phyloP scores from a whole-genome alignment of 371 early-diverging fungal species.

The Cokeromyces recurvatus region DNA sequence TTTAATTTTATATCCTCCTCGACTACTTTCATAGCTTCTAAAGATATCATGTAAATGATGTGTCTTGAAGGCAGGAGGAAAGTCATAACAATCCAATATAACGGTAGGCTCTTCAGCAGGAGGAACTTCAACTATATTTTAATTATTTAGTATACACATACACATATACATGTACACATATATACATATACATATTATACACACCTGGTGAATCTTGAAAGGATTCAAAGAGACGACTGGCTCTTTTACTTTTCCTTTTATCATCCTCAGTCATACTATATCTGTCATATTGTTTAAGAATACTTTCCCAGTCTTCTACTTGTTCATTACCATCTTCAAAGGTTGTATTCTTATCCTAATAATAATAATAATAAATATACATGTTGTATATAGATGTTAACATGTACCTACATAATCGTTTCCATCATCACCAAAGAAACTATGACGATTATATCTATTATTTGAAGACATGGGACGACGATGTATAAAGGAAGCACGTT shows the following conservation, averaged over 20 bases:
- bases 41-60: conserved; percentile 56
- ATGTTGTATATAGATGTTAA: no score
- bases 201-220: conserved; percentile 37
- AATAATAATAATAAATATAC: no score
- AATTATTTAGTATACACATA: no score
- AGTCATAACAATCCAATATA: conserved; percentile 48
- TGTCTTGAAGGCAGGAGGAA: conserved; percentile 51
- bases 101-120: conserved; percentile 40
- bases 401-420: no score
- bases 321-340: conserved; percentile 18
- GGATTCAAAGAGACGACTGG: conserved; percentile 38
- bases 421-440: conserved; percentile 20
- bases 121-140: conserved; percentile 30
- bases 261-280: conserved; percentile 25
- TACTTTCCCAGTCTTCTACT: conserved; percentile 39
- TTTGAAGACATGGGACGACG: conserved; percentile 16
- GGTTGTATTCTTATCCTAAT: no score
- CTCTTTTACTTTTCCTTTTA: conserved; percentile 27
- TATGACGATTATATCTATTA: conserved; percentile 18
- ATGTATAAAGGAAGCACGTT: conserved; percentile 9
- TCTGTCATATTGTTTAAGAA: conserved; percentile 44
- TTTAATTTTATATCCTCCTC: conserved; percentile 72
- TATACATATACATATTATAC: no score
- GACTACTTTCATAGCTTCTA: conserved; percentile 45
- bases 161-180: background rate